Evolutionary conservation across 2,329 filamentous ascomycete genomes (phyloP), one percentile per base, ranked within the genome.

Genomic region (Ustulina deusta): DNA sequence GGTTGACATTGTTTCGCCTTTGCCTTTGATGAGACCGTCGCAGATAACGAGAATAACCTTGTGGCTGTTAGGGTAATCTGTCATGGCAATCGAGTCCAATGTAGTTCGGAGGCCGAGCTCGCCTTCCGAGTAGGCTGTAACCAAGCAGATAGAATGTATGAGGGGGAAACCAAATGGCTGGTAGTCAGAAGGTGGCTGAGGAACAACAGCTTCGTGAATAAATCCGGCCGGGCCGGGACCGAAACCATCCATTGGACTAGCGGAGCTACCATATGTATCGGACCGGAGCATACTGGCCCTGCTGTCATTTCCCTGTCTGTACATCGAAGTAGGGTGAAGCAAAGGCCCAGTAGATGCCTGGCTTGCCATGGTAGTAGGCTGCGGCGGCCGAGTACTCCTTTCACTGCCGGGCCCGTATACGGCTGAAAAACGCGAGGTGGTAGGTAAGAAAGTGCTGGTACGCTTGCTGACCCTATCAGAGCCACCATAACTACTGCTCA

Each of bases 61-160:
- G 86, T 99, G 97, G 79, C 95, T 98, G 86, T 99, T 99, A 57
- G 96, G 96, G 75, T 99, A 99, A 80, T 99, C 97, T 2, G 96
- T 99, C 81, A 93, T 97, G 57, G 95, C 96, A 78, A 99, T 91
- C 0, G 96, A 99, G 81, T 99, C 94, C 32, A 99, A 84, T 0
- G 96, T 99, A 0, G 94, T 97, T 55, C 96, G 91, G 63, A 99
- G 88, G 76, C 95, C 96, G 68, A 97, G 91, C 71, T 91, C 93
- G 72, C 96, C 96, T 83, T 99, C 96, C 0, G 96, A 99, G 79
- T 99, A 99, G 20, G 94, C 94, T 29, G 97, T 99, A 58, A 99
- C 94, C 72, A 99, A 82, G 79, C 95, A 98, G 77, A 99, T 94
- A 0, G 93, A 87, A 80, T 99, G 96, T 54, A 94, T 96, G 72